A percentile compares a stretch with the other conserved stretches of the same genome.
Evolutionary conservation across 2,329 filamentous ascomycete genomes (phyloP).

Genomic region (Herpotrichia juniperi): DNA sequence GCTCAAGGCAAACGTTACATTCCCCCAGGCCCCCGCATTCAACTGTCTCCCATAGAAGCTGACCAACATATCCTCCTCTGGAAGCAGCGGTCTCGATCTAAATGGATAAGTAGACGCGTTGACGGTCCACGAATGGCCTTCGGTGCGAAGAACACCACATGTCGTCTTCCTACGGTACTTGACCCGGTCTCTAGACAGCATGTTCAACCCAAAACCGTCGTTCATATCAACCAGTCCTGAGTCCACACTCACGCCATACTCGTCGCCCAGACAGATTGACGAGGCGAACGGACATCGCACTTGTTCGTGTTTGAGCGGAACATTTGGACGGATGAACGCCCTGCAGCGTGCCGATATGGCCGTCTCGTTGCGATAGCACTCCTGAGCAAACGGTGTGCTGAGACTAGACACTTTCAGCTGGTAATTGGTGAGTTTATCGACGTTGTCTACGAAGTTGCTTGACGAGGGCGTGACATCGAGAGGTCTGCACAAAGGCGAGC

Average conservation of each 20-base stretch:
- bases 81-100: neutral
- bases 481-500: constrained; percentile 13
- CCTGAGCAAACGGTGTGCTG: neutral
- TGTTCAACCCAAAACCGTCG: constrained; percentile 9
- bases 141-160: constrained; percentile 8
- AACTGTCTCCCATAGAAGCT: neutral
- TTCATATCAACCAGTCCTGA: constrained; percentile 18
- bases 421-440: neutral
- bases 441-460: neutral
- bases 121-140: neutral
- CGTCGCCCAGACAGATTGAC: constrained; percentile 2
- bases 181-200: neutral
- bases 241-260: constrained; percentile 10
- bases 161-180: constrained; percentile 8
- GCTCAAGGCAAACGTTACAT: constrained; percentile 17
- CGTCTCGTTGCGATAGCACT: neutral
- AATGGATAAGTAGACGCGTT: constrained; percentile 2
- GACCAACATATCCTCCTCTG: constrained; percentile 6
- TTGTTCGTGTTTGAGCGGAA: neutral
- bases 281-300: constrained; percentile 14
- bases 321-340: constrained; percentile 9
- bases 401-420: neutral
- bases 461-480: constrained; percentile 2
- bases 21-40: constrained; percentile 6
- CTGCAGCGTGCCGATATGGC: neutral